phyloP scores from a whole-genome alignment of 2,329 filamentous ascomycete species.

The Aspergillus sp. region DNA sequence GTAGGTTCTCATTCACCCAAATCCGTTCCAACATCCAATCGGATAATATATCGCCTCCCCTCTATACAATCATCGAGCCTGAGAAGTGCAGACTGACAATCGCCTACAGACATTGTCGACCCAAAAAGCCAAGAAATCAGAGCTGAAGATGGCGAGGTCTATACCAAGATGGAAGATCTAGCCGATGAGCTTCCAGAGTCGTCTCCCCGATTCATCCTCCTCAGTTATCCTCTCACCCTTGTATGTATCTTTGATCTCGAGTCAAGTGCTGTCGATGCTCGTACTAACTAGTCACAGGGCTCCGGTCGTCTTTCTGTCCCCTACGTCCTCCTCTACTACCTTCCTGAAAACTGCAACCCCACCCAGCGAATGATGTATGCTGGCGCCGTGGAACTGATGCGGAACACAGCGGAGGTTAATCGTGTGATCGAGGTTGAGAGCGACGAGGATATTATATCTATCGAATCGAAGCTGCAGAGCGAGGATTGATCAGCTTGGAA shows the following conservation, averaged over 20 bases:
- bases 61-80: not conserved
- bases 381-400: slow-evolving; percentile 92
- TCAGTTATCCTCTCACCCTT: slow-evolving; percentile 87
- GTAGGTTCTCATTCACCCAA: slow-evolving; percentile 57
- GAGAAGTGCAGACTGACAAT: slow-evolving; percentile 20
- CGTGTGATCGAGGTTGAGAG: slow-evolving; percentile 81
- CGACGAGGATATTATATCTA: slow-evolving; percentile 76
- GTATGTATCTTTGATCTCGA: slow-evolving; percentile 49
- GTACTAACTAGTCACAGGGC: slow-evolving; percentile 49
- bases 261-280: slow-evolving; percentile 3
- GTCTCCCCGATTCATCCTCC: slow-evolving; percentile 80
- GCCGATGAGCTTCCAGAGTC: slow-evolving; percentile 90
- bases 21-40: not conserved
- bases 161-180: slow-evolving; percentile 76
- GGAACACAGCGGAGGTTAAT: slow-evolving; percentile 87
- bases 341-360: slow-evolving; percentile 86
- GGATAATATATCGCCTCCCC: not conserved
- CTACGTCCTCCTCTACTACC: slow-evolving; percentile 92
- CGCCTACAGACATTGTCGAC: slow-evolving; percentile 76
- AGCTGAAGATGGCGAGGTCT: slow-evolving; percentile 76
- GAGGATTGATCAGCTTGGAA: slow-evolving; percentile 21
- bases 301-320: slow-evolving; percentile 84
- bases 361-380: slow-evolving; percentile 92
- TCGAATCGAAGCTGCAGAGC: slow-evolving; percentile 64
- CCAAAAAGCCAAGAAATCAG: slow-evolving; percentile 86